Evolutionary conservation across 1,284 basidiomycete species (phyloP).

Genomic region (Irpex lacteus): DNA sequence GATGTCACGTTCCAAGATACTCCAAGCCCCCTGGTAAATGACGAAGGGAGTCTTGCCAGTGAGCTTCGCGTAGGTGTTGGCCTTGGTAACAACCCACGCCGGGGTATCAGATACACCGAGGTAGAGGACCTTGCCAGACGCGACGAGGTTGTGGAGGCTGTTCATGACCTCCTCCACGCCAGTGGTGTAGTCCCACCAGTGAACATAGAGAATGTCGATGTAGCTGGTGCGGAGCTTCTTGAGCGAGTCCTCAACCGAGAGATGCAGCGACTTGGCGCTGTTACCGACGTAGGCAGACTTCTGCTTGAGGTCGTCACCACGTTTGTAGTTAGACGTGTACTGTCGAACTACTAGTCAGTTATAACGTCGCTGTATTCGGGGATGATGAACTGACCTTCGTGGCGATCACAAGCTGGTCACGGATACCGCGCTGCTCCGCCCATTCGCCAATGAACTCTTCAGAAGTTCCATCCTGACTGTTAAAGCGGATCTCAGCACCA

Average conservation of each 20-base stretch:
- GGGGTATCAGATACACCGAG: constrained; percentile 29
- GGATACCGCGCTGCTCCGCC: constrained; percentile 16
- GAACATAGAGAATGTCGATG: constrained; percentile 11
- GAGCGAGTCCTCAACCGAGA: constrained; percentile 4
- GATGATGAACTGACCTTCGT: constrained; percentile 12
- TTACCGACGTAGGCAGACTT: constrained; percentile 5
- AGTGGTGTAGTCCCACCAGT: constrained; percentile 11
- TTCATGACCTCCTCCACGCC: constrained; percentile 11
- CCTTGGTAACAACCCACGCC: constrained; percentile 28
- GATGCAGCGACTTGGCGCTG: constrained; percentile 5
- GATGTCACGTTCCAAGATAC: constrained; percentile 45
- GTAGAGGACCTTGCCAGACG: constrained; percentile 10
- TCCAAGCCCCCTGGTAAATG: constrained; percentile 56
- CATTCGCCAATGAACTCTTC: constrained; percentile 18
- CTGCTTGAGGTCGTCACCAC: constrained; percentile 17
- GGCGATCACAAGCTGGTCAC: constrained; percentile 15
- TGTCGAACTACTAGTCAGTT: constrained; percentile 13
- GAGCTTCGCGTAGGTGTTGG: constrained; percentile 29
- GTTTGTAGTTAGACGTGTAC: constrained; percentile 31
- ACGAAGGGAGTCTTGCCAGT: constrained; percentile 47
- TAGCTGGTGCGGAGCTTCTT: constrained; percentile 8
- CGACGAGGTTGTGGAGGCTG: constrained; percentile 9
- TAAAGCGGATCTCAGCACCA: not conserved
- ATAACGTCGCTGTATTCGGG: not conserved
- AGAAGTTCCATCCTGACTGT: constrained; percentile 15